A percentile compares a stretch with the other conserved stretches of the same genome.
Evolutionary conservation across 148 eudicot genomes (phyloP).

Genomic region (Rhododendron ferrugineum): DNA sequence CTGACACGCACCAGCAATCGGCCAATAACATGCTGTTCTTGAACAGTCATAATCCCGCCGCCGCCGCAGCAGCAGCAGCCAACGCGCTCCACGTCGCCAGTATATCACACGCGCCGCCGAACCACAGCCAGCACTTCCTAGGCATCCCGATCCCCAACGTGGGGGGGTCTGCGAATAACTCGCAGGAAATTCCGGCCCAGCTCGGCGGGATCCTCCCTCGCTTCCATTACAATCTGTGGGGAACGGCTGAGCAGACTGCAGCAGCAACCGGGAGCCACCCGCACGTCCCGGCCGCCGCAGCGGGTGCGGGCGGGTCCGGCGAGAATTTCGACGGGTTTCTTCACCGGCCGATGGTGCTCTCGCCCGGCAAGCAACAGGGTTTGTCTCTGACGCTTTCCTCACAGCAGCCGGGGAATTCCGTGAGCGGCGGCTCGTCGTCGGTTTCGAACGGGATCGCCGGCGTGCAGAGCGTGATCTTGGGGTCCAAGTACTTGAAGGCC

Average conservation of each 20-base stretch:
- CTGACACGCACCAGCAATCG: slow-evolving; percentile 25
- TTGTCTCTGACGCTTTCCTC: slow-evolving; percentile 49
- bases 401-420: slow-evolving; percentile 14
- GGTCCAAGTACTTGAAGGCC: slow-evolving; percentile 68
- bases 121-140: slow-evolving; percentile 26
- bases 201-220: slow-evolving; percentile 18
- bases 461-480: slow-evolving; percentile 28
- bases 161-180: background rate
- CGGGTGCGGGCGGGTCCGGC: slow-evolving; percentile 20
- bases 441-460: slow-evolving; percentile 19
- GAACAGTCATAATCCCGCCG: background rate
- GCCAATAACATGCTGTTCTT: slow-evolving; percentile 39
- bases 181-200: slow-evolving; percentile 11
- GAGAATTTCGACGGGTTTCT: background rate
- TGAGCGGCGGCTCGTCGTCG: slow-evolving; percentile 14
- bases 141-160: slow-evolving; percentile 29
- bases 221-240: slow-evolving; percentile 12
- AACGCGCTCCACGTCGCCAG: slow-evolving; percentile 18
- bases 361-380: slow-evolving; percentile 27
- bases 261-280: background rate
- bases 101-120: slow-evolving; percentile 19
- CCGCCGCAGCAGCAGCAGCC: background rate
- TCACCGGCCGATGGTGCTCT: slow-evolving; percentile 17
- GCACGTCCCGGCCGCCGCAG: background rate
- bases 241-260: slow-evolving; percentile 3